Evolutionary conservation across 2,329 filamentous ascomycete genomes (phyloP), one percentile per base, ranked within the genome.

Genomic region (Akanthomyces uredinophilus): DNA sequence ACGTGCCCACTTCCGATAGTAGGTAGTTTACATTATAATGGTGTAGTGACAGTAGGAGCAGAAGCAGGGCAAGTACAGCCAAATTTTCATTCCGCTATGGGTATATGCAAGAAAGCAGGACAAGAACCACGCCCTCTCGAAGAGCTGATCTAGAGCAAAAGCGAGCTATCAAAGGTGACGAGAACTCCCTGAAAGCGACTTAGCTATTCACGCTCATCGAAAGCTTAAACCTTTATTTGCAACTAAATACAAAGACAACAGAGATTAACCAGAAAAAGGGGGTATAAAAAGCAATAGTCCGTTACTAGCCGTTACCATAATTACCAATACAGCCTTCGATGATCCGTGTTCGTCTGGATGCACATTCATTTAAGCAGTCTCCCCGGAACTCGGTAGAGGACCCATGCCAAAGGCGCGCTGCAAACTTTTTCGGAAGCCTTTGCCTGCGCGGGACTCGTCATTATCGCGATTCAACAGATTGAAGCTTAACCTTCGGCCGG

Each of bases 381-480:
- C 66, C 24, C 51, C 69, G 60, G 37, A 11, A 2, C 49, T 56
- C 1, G 50, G 43, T 18, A 51, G 61, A 43, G 44, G 63, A 37
- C 76, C 76, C 32, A 81, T 71, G 29, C 77, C 77, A 5, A 81
- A 70, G 3, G 79, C 79, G 65, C 74, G 75, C 63, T 81, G 78
- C 63, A 82, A 65, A 65, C 80, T 81, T 63, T 75, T 73, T 60
- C 79, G 71, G 47, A 82, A 76, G 1, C 75, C 75, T 65, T 78
- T 79, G 2, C 73, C 73, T 1, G 70, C 62, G 4, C 71, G 68
- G 5, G 67, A 64, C 22, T 74, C 71, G 32, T 60, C 57, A n/a
- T 52, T 73, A 10, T 76, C 73, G n/a, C 79, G 72, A 4, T 77
- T 77, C 3, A 81, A 70, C 3, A 82, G 71, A 3, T 78, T 79